Base-by-base conservation (phyloP, 1,284 basidiomycete genomes). In the Ustilago vetiveriae region DNA sequence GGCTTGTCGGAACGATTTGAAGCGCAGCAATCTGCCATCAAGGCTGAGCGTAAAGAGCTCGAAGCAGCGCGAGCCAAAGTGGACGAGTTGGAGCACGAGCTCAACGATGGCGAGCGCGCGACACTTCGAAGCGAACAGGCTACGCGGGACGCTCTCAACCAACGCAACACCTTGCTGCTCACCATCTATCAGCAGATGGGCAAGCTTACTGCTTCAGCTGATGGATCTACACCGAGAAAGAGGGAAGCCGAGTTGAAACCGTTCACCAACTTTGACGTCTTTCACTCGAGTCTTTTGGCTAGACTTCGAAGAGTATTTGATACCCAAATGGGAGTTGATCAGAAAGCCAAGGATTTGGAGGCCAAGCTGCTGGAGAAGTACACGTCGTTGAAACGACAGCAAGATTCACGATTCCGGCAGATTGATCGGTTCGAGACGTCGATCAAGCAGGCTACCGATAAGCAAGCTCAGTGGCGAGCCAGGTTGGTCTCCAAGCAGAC, bases 141-240 rank as follows among this genome's bases (percentile, higher is more conserved):
- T 81, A 92, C 90, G 74, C 87, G 92, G 29, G 90, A 94, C 82
- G 93, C 96, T 83, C 83, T 95, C 41, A 92, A 91, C 24, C 95
- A 98, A 84, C 86, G 93, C 57, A 95, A 94, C 82, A 94, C 92
- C 21, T 85, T 98, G 23, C 84, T 98, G 42, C 85, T 96, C 63
- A 92, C 91, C 14, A 92, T 97, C 27, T 96, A 94, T 83, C 92
- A 95, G 82, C 94, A 94, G 79, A 88, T 97, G 85, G 94, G 96
- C 79, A 92, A 91, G 84, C 92, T 97, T 72, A 85, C 96, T 8
- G 93, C 66, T 2, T 57, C 62, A 11, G 48, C 65, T 4, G 59
- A 69, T n/a, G 51, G 59, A 26, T 92, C 38, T 14, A 67, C 60
- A 21, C 55, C 67, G 76, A 81, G 85, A 56, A 81, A 75, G 57